These are phyloP conservation scores for Fusarium ambrosium DNA, from an alignment of 2,329 filamentous ascomycete genomes.

Conservation along the genomic window DNA sequence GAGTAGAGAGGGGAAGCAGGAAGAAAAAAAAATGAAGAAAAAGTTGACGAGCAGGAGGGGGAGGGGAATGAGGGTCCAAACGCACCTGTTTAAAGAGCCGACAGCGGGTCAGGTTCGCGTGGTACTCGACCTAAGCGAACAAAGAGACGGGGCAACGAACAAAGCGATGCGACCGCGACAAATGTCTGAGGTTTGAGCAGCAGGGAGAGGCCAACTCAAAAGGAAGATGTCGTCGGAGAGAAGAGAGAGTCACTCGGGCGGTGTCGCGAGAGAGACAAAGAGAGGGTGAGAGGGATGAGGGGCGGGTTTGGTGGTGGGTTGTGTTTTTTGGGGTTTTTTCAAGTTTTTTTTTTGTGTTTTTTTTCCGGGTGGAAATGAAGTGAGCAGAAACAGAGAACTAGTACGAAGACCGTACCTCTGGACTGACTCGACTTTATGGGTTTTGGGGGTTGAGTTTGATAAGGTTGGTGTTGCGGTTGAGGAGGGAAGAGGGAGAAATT, in stretches of 20 bases:
- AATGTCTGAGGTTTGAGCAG: conserved; percentile 45
- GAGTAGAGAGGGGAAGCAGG: not conserved
- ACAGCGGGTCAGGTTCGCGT: conserved; percentile 44
- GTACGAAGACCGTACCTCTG: conserved; percentile 71
- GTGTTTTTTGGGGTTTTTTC: conserved; percentile 69
- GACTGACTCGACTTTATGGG: conserved; percentile 62
- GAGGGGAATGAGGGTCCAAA: conserved; percentile 19
- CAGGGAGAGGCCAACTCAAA: conserved; percentile 43
- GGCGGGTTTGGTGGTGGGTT: conserved; percentile 42
- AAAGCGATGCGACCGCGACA: conserved; percentile 45
- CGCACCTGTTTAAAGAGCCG: conserved; percentile 41
- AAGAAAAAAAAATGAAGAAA: conserved; percentile 6
- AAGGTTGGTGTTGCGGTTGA: conserved; percentile 64
- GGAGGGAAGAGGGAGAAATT: conserved; percentile 59
- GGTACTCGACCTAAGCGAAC: conserved; percentile 46
- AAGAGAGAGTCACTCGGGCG: conserved; percentile 44
- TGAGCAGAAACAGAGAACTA: conserved; percentile 72
- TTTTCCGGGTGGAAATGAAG: conserved; percentile 63
- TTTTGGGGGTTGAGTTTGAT: conserved; percentile 59
- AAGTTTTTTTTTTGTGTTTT: conserved; percentile 71
- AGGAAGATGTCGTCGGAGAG: conserved; percentile 29
- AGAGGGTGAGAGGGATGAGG: conserved; percentile 23
- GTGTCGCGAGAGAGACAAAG: conserved; percentile 49
- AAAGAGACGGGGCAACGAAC: conserved; percentile 49
- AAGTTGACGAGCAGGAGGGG: conserved; percentile 21